Base-by-base conservation (phyloP, 2,329 filamentous ascomycete species). In the Didymella glomerata region DNA sequence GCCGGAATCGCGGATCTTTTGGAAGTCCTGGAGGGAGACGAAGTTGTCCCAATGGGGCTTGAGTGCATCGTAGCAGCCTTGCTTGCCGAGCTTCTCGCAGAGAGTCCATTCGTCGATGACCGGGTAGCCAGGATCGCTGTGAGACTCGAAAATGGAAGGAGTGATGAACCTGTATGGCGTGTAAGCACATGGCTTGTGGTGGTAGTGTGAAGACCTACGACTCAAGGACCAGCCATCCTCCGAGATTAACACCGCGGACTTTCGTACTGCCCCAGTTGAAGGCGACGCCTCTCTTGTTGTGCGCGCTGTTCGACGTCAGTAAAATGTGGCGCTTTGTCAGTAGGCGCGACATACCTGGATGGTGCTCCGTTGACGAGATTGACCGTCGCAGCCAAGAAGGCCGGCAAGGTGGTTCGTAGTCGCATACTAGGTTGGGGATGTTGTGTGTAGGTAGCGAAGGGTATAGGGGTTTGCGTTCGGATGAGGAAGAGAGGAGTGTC, bases 1-100 rank as follows among this genome's bases (percentile, higher is more conserved):
- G 8, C 85, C 85, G 0, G 83, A 80, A 22, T 79, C 73, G 16
- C 80, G 81, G 64, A 87, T 87, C 66, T 82, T 84, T 68, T 83
- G 71, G 66, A 88, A 85, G 66, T 87, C 85, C 9, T 69, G 64
- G 50, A 79, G 76, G 4, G 76, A 77, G 34, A 82, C 82, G 76
- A 79, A 86, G 61, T 67, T 81, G 61, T 81, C 82, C 82, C 79
- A 87, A 74, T 82, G 83, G 42, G 78, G 74, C 62, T 81, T 79
- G 27, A 85, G 76, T 5, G 78, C 57, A 32, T 77, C 70, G 25
- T 71, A 72, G 27, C 81, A 81, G 13, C 74, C 75, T 42, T 79
- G 65, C 22, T 77, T 72, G 11, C 84, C 84, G 7, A 86, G 74
- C 51, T 80, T 78, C 62, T 84, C 57, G 53, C 76, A 77, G 20